These are phyloP conservation scores for Raffaelea albimanens DNA, from an alignment of 2,329 filamentous ascomycete genomes.

Conservation along the genomic window DNA sequence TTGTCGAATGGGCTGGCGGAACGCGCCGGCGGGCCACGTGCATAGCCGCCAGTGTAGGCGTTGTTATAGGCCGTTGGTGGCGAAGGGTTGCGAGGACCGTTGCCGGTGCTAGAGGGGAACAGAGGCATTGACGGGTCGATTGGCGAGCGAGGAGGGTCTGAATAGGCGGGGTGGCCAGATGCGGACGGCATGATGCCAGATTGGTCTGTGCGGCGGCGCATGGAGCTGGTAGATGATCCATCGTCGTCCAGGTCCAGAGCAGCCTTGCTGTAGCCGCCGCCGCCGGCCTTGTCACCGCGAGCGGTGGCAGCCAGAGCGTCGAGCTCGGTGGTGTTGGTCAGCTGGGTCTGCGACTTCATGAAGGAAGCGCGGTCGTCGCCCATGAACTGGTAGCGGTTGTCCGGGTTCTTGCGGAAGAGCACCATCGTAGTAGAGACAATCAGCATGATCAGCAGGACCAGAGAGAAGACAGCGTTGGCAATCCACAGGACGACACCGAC, in stretches of 20 bases:
- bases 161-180: constrained; percentile 13
- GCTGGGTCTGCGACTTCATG: constrained; percentile 76
- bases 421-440: constrained; percentile 57
- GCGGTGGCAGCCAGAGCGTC: constrained; percentile 77
- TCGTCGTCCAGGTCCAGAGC: constrained; percentile 63
- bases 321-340: constrained; percentile 63
- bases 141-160: constrained; percentile 31
- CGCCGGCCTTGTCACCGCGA: constrained; percentile 59
- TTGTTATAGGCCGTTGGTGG: constrained; percentile 11
- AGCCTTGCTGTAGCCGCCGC: constrained; percentile 35
- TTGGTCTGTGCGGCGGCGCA: constrained; percentile 30
- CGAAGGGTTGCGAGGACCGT: constrained; percentile 21
- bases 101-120: constrained; percentile 31
- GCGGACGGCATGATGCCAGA: constrained; percentile 9
- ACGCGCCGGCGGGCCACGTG: constrained; percentile 9
- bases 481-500: constrained; percentile 80
- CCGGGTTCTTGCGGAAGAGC: constrained; percentile 75
- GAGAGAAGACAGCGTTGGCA: constrained; percentile 66
- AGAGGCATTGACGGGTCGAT: constrained; percentile 40
- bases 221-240: constrained; percentile 52
- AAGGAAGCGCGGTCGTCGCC: constrained; percentile 81
- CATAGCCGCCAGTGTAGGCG: background rate
- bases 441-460: constrained; percentile 69
- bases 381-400: constrained; percentile 82
- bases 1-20: constrained; percentile 19